These are phyloP conservation scores for Isabelozyma gotoi DNA, from an alignment of 805 yeast genomes.

Conservation along the genomic window DNA sequence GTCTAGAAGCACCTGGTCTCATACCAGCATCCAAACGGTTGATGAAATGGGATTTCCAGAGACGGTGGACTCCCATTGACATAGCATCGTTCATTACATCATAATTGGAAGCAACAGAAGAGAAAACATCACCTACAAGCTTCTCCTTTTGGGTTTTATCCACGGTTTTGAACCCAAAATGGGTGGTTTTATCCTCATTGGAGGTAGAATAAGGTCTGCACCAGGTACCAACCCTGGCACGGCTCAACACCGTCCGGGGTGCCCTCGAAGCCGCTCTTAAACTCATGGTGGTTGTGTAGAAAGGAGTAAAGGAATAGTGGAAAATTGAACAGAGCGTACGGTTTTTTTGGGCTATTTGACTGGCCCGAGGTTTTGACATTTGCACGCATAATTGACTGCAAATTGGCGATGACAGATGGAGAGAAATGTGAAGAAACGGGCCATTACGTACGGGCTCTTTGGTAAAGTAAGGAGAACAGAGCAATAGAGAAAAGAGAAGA, in stretches of 20 bases:
- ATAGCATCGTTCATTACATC: conserved; percentile 98
- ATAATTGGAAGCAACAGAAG: conserved; percentile 91
- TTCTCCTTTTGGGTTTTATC: conserved; percentile 77
- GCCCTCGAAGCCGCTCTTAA: conserved; percentile 5
- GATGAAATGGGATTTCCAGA: conserved; percentile 93
- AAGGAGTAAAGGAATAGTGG: background rate
- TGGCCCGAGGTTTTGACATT: no score
- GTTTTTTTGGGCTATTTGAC: background rate
- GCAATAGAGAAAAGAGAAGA: no score
- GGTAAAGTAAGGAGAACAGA: no score
- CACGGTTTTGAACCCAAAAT: conserved; percentile 88
- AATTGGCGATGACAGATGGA: no score
- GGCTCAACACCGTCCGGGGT: conserved; percentile 1
- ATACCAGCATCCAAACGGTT: conserved; percentile 87
- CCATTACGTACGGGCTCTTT: no score
- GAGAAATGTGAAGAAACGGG: no score
- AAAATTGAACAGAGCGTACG: no score
- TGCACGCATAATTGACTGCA: no score
- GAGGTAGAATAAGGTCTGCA: conserved; percentile 7
- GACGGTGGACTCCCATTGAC: conserved; percentile 92
- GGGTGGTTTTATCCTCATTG: conserved; percentile 58
- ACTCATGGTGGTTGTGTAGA: conserved; percentile 4
- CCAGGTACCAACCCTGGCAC: background rate
- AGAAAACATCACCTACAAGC: conserved; percentile 82
- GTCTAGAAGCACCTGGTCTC: conserved; percentile 77